Base-by-base conservation (phyloP, 2,329 filamentous ascomycete genomes). In the Onygenales sp. region DNA sequence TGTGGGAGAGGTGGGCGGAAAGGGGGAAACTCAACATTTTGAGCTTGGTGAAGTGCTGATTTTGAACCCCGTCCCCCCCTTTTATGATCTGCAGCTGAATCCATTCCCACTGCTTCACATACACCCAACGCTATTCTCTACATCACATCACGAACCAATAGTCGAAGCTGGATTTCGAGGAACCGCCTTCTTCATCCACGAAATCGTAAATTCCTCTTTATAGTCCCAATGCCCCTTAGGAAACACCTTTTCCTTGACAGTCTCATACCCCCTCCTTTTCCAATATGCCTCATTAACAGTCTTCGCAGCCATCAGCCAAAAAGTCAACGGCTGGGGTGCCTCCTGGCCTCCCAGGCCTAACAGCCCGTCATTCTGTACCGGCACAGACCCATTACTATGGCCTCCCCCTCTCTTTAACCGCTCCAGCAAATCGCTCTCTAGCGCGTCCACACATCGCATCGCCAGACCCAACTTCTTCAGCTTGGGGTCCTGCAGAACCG, bases 391-490 rank as follows among this genome's bases (percentile, higher is more conserved):
- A 21, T 9, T 44, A 10, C 42, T 44, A 17, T 21, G 13, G 13
- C 21, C 42, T 44, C 45, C 50, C 4, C 42, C 42, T 32, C 17
- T 34, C n/a, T 27, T 42, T 7, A 52, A 14, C 50, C 50, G 31
- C 31, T 31, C 34, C 14, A 52, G 13, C 14, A 52, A 14, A 40
- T 52, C 50, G 5, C 39, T n/a, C 42, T 52, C 50, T 10, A 52
- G 42, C 42, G n/a, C 10, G 11, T 40, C 31, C 13, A 14, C 21
- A n/a, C 50, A 52, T 31, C 34, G 50, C 27, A 32, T 21, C 21
- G 50, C 50, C 13, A 52, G 42, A 17, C 50, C 50, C 10, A 36
- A 32, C 9, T 52, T 52, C 4, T 11, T 36, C 17, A 46, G 5
- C 8, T 4, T 14, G 42, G 50, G 42, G 39, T 52, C 50, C 17